These are phyloP conservation scores for Helotiales sp. DNA, from an alignment of 2,329 filamentous ascomycete genomes.

Conservation along the genomic window DNA sequence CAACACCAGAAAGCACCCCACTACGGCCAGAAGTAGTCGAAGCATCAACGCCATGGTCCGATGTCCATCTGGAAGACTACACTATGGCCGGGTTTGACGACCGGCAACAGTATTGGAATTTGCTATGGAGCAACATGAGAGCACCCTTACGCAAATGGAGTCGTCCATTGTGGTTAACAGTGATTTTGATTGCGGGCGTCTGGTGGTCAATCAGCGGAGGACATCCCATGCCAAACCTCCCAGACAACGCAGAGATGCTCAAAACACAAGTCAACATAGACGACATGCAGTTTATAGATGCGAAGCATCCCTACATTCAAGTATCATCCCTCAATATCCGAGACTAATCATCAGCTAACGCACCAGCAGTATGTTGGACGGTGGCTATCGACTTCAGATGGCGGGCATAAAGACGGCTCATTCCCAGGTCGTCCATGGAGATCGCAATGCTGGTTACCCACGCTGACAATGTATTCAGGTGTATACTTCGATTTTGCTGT, in stretches of 20 bases:
- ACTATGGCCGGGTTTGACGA: conserved; percentile 1
- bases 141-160: neutral
- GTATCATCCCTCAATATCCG: conserved; percentile 7
- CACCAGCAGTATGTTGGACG: conserved; percentile 28
- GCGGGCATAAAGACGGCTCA: conserved; percentile 25
- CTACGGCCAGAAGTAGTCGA: conserved; percentile 8
- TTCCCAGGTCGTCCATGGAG: conserved; percentile 24
- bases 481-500: conserved; percentile 30
- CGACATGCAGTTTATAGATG: conserved; percentile 26
- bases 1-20: conserved; percentile 15
- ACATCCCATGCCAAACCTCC: neutral
- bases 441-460: neutral
- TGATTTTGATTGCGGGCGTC: conserved; percentile 5
- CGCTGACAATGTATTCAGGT: conserved; percentile 14
- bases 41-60: conserved; percentile 21
- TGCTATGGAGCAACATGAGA: neutral
- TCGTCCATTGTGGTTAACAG: conserved; percentile 9
- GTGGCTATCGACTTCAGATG: conserved; percentile 24
- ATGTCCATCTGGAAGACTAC: conserved; percentile 21
- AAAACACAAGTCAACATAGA: conserved; percentile 1
- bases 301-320: conserved; percentile 23
- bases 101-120: neutral
- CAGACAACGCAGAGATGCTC: neutral
- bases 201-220: conserved; percentile 11
- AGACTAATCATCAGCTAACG: neutral